phyloP scores from a whole-genome alignment of 2,329 filamentous ascomycete species.

The Hypoxylon sp. region DNA sequence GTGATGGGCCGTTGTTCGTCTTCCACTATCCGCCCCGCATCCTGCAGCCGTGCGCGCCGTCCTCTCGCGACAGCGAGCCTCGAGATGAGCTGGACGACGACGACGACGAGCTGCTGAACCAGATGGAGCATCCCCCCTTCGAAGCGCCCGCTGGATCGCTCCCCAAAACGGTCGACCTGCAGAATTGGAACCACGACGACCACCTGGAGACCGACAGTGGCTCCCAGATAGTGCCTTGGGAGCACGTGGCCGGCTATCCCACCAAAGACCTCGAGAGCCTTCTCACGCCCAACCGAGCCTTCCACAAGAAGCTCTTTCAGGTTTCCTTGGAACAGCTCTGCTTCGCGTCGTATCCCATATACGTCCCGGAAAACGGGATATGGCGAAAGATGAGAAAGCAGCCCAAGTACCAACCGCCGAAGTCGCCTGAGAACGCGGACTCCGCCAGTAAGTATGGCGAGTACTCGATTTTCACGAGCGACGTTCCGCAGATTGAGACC shows the following conservation, averaged over 20 bases:
- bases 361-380: conserved; percentile 80
- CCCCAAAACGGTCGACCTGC: conserved; percentile 55
- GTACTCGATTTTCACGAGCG: conserved; percentile 32
- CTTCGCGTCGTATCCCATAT: conserved; percentile 86
- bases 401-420: conserved; percentile 50
- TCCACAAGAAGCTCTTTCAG: conserved; percentile 86
- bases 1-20: conserved; percentile 83
- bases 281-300: conserved; percentile 78
- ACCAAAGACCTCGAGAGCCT: conserved; percentile 85
- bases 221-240: conserved; percentile 73
- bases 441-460: conserved; percentile 41
- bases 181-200: conserved; percentile 65
- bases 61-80: conserved; percentile 47
- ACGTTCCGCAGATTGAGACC: conserved; percentile 45
- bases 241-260: conserved; percentile 78
- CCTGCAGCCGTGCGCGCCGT: conserved; percentile 54
- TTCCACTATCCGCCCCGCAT: conserved; percentile 86
- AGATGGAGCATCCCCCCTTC: conserved; percentile 57
- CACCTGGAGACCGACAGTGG: conserved; percentile 68
- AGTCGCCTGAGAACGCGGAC: conserved; percentile 48
- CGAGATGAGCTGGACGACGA: conserved; percentile 57
- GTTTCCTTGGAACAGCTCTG: conserved; percentile 82
- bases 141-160: conserved; percentile 48
- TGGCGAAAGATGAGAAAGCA: conserved; percentile 75
- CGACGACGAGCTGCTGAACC: conserved; percentile 66